Evolutionary conservation across 495 filamentous ascomycete species (phyloP).

Genomic region (Xylaria cubensis): DNA sequence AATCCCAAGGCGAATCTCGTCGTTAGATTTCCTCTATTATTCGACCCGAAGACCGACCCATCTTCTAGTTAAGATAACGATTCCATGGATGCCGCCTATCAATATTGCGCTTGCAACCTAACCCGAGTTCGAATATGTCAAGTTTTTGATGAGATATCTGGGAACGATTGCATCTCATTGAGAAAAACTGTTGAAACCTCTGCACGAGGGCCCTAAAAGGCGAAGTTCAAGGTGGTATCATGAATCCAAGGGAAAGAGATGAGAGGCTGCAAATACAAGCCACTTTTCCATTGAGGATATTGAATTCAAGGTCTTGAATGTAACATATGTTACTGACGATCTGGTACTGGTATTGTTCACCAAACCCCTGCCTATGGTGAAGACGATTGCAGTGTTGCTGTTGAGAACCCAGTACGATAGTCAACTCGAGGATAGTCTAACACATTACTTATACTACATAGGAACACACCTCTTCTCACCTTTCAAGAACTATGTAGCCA

Average conservation of each 20-base stretch:
- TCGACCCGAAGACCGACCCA: conserved; percentile 74
- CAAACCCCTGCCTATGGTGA: conserved; percentile 95
- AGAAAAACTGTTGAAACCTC: conserved; percentile 79
- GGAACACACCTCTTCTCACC: conserved; percentile 92
- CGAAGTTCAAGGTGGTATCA: conserved; percentile 87
- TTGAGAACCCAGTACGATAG: conserved; percentile 54
- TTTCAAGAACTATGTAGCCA: conserved; percentile 97
- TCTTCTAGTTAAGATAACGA: conserved; percentile 92
- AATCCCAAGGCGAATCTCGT: conserved; percentile 81
- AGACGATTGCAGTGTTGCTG: conserved; percentile 90
- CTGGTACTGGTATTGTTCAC: conserved; percentile 95
- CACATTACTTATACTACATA: conserved; percentile 84
- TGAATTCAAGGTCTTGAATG: conserved; percentile 86
- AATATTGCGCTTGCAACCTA: conserved; percentile 82
- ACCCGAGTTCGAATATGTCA: conserved; percentile 92
- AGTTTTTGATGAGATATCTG: conserved; percentile 84
- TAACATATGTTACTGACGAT: conserved; percentile 88
- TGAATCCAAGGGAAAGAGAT: conserved; percentile 86
- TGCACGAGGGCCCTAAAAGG: conserved; percentile 99
- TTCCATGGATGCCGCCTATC: conserved; percentile 93
- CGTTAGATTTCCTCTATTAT: conserved; percentile 82
- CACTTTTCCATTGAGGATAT: conserved; percentile 89
- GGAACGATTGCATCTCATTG: conserved; percentile 86
- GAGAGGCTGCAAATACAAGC: conserved; percentile 90
- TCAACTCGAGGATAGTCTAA: conserved; percentile 89